A percentile compares a stretch with the other conserved stretches of the same genome.
phyloP scores from a whole-genome alignment of 768 basidiomycete species.

The Mycena belliarum region DNA sequence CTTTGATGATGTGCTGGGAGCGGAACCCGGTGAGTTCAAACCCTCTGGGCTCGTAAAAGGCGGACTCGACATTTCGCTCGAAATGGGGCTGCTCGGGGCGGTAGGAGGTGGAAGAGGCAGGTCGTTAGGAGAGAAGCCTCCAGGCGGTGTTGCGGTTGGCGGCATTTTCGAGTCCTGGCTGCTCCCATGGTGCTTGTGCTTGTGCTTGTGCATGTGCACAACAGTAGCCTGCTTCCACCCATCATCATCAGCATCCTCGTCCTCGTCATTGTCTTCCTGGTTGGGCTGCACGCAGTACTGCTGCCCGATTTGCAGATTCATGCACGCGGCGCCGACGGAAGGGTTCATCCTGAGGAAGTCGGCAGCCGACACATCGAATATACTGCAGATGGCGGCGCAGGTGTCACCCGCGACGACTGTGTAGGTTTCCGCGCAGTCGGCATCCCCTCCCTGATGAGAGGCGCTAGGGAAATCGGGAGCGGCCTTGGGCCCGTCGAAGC shows the following conservation, averaged over 20 bases:
- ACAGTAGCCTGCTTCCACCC: neutral
- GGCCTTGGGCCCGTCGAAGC: neutral
- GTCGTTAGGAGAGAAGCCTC: neutral
- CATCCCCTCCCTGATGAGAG: no score
- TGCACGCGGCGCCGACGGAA: constrained; percentile 1
- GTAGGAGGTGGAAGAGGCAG: neutral
- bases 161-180: neutral
- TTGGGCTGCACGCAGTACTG: constrained; percentile 2
- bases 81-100: neutral
- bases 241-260: neutral
- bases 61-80: neutral
- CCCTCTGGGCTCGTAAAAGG: neutral
- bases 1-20: neutral
- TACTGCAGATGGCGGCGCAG: neutral
- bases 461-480: neutral
- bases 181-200: no score
- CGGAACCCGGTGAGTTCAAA: neutral
- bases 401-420: neutral
- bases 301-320: constrained; percentile 3
- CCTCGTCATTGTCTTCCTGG: neutral
- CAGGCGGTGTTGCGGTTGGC: neutral
- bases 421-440: constrained; percentile 5
- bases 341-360: constrained; percentile 12
- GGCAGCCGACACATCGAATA: neutral
- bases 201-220: neutral